Base-by-base conservation (phyloP, 192 early-diverging fungal genomes). In the Backusella parvicylindrica region DNA sequence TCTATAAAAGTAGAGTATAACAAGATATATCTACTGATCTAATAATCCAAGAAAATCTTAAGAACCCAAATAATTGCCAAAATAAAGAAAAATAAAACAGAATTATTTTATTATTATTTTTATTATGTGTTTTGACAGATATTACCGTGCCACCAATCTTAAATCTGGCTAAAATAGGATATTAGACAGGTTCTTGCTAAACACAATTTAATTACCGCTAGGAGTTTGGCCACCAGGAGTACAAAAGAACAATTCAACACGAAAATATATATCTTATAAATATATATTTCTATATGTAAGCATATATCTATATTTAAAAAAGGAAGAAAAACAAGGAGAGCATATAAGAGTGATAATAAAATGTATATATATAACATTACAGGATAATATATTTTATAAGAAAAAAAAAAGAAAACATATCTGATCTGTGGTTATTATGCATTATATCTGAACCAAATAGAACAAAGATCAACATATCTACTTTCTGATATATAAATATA, bases 101-200 rank as follows among this genome's bases (percentile, higher is more conserved):
- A 56, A 56, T 56, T 43, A 43, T 56, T 2, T 56, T 56, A 26
- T 53, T 53, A 28, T 56, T 26, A 1, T 56, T 56, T 23, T 53
- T 53, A 56, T 28, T 23, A 56, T 56, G 50, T 56, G 50, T 56
- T 56, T 56, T 56, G 53, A 56, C 53, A 56, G 53, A 56, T 56
- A 28, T 56, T 56, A 56, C 26, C 11, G 53, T 60, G 53, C 53
- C 26, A 60, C 53, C 53, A 60, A 60, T 60, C 53, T 60, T 60
- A 60, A 56, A 60, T 26, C 53, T 60, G 53, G 11, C 53, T 9
- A 13, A 60, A 60, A 60, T 12, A 60, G 53, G 53, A 60, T 28
- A 60, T 15, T 28, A 9, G 53, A 60, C 53, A 60, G 53, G 53
- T 60, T 60, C 53, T 60, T 28, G 21, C 53, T n/a, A 4, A 11